Conservation (phyloP, 2,329 filamentous ascomycete genomes). For the Camillea tinctor region DNA sequence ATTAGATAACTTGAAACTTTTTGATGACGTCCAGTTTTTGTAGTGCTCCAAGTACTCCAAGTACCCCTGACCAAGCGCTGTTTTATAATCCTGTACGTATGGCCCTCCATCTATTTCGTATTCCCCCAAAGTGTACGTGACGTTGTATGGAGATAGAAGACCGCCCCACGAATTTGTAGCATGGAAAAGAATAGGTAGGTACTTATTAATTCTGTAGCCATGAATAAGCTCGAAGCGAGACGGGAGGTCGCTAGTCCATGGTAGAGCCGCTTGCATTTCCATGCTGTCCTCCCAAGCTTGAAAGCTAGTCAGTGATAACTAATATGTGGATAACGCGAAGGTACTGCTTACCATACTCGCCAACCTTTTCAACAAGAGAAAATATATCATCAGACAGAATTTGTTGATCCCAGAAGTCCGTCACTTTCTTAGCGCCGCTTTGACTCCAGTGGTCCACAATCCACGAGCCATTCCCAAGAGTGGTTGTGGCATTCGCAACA, state of each 20-base stretch:
- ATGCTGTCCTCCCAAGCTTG: conserved; percentile 29
- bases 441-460: conserved; percentile 28
- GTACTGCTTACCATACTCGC: conserved; percentile 18
- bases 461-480: conserved; percentile 26
- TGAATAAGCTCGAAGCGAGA: conserved; percentile 14
- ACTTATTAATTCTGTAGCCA: conserved; percentile 18
- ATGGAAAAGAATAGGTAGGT: conserved; percentile 25
- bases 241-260: conserved; percentile 22
- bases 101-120: conserved; percentile 9
- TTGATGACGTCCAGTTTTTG: conserved; percentile 13
- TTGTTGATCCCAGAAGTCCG: conserved; percentile 25
- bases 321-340: neutral
- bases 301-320: neutral
- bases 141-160: conserved; percentile 21
- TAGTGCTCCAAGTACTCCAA: conserved; percentile 14
- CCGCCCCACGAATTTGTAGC: conserved; percentile 19
- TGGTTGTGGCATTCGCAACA: conserved; percentile 7
- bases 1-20: conserved; percentile 19
- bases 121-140: conserved; percentile 16
- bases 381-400: conserved; percentile 18
- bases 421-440: conserved; percentile 23
- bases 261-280: conserved; percentile 25
- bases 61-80: conserved; percentile 20
- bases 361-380: conserved; percentile 12
- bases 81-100: conserved; percentile 25